Conservation (phyloP, 2,329 filamentous ascomycete species). For the Cadophora malorum region DNA sequence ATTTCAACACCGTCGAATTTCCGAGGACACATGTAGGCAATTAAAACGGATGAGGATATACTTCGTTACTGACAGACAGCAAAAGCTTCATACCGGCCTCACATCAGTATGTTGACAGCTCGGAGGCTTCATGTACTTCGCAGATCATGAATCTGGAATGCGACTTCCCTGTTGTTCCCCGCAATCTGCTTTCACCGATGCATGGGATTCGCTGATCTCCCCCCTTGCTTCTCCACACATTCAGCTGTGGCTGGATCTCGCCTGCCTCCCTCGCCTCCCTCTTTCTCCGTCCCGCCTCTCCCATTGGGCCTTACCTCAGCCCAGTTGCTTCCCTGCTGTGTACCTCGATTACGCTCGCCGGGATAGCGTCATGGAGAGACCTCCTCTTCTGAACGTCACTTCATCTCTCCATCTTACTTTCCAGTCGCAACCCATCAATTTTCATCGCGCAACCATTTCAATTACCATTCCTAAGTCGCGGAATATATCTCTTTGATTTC, state of each 20-base stretch:
- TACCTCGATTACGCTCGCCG: slow-evolving; percentile 21
- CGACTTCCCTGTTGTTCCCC: slow-evolving; percentile 1
- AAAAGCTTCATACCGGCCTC: background rate
- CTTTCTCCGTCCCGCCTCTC: slow-evolving; percentile 4
- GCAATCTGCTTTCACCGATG: slow-evolving; percentile 11
- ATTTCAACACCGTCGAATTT: background rate
- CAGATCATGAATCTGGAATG: background rate
- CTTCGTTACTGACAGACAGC: background rate
- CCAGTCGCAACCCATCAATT: slow-evolving; percentile 40
- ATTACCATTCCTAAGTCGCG: slow-evolving; percentile 32
- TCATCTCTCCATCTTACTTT: slow-evolving; percentile 20
- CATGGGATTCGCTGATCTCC: slow-evolving; percentile 7
- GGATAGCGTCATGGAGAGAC: slow-evolving; percentile 26
- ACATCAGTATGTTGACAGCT: background rate
- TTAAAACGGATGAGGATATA: background rate
- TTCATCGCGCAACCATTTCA: slow-evolving; percentile 27
- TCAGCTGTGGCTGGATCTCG: slow-evolving; percentile 22
- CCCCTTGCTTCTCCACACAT: background rate
- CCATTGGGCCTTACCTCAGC: slow-evolving; percentile 19
- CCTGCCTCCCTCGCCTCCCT: slow-evolving; percentile 1
- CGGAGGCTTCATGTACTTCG: background rate
- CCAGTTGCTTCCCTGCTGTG: slow-evolving; percentile 12
- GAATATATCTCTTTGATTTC: slow-evolving; percentile 10
- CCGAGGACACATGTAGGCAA: background rate
- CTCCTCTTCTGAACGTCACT: slow-evolving; percentile 34